Conservation (phyloP, 495 filamentous ascomycete species). For the Acidiella bohemica region DNA sequence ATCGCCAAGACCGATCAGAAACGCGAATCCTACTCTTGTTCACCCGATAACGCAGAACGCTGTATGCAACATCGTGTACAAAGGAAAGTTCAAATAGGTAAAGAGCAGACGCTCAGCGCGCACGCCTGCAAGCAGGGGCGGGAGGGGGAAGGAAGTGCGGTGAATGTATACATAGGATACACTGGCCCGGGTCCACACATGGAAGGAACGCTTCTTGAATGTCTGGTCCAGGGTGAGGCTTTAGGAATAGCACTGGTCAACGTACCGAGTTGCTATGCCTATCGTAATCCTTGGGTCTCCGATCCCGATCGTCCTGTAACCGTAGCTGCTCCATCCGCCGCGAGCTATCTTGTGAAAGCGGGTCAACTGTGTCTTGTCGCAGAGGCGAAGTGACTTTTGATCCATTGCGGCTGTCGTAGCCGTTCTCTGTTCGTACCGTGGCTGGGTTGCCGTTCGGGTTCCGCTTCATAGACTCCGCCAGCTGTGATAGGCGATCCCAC, state of each 20-base stretch:
- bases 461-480: constrained; percentile 49
- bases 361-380: constrained; percentile 53
- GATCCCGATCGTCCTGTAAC: constrained; percentile 57
- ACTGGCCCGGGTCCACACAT: background rate
- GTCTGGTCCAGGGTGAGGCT: background rate
- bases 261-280: constrained; percentile 31
- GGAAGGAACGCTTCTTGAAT: background rate
- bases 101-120: background rate
- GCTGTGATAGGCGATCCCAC: constrained; percentile 74
- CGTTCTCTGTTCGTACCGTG: constrained; percentile 25
- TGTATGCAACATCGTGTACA: too few relatives aligned
- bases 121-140: background rate
- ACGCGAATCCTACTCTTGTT: too few relatives aligned
- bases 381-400: constrained; percentile 38
- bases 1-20: too few relatives aligned
- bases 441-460: constrained; percentile 33
- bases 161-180: too few relatives aligned
- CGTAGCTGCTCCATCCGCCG: constrained; percentile 72
- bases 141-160: background rate
- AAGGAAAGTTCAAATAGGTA: too few relatives aligned
- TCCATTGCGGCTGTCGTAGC: constrained; percentile 10
- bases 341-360: constrained; percentile 57
- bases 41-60: too few relatives aligned
- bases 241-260: constrained; percentile 20
- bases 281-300: constrained; percentile 35